A percentile compares a stretch with the other conserved stretches of the same genome.
Evolutionary conservation across 192 early-diverging fungal genomes (phyloP).

Genomic region (Dissophora ornata): DNA sequence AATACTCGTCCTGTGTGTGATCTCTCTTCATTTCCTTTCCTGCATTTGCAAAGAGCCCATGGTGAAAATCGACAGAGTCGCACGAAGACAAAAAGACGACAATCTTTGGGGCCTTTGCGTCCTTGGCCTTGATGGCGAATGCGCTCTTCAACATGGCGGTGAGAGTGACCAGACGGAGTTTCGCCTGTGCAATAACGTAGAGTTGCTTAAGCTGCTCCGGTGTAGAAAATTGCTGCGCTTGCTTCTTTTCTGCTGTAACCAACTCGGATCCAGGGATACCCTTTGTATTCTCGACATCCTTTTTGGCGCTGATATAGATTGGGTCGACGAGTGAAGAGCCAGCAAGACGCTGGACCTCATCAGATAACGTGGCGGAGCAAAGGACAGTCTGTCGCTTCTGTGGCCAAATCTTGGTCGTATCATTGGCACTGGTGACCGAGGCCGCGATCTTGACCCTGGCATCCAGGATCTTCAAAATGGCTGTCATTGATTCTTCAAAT

Average conservation of each 20-base stretch:
- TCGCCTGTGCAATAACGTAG: conserved; percentile 88
- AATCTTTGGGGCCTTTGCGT: conserved; percentile 67
- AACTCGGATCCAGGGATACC: conserved; percentile 44
- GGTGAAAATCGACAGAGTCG: conserved; percentile 96
- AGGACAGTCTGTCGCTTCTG: conserved; percentile 77
- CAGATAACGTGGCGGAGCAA: conserved; percentile 94
- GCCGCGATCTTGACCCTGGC: conserved; percentile 54
- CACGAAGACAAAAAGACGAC: conserved; percentile 95
- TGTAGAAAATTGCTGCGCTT: conserved; percentile 66
- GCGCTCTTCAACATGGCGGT: conserved; percentile 75
- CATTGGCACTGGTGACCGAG: conserved; percentile 43
- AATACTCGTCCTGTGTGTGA: conserved; percentile 41
- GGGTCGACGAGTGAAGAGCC: conserved; percentile 83
- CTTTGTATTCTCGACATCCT: conserved; percentile 44
- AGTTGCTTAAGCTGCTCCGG: conserved; percentile 91
- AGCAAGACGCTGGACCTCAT: conserved; percentile 85
- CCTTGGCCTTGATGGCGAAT: conserved; percentile 36
- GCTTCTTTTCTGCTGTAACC: conserved; percentile 54
- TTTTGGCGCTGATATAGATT: conserved; percentile 78
- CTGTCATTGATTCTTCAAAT: conserved; percentile 81
- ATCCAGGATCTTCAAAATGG: conserved; percentile 75
- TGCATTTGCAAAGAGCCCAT: conserved; percentile 81
- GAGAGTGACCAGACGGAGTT: conserved; percentile 91
- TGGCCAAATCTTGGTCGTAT: conserved; percentile 62
- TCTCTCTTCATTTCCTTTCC: conserved; percentile 57